Base-by-base conservation (phyloP, 371 early-diverging fungal genomes). In the Actinomucor elegans region DNA sequence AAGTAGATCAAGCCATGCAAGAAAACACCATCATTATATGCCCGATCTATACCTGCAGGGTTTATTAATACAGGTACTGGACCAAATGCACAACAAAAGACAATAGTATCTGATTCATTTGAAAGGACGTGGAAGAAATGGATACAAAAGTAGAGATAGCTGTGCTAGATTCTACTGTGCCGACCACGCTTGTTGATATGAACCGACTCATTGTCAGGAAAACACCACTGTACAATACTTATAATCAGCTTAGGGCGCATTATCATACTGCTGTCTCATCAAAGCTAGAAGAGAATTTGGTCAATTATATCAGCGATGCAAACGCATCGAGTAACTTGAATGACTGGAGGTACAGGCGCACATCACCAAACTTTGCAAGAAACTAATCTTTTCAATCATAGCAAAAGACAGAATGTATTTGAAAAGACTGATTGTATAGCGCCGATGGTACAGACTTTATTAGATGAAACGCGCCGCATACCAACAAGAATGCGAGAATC, bases 41-140 rank as follows among this genome's bases (percentile, higher is more conserved):
- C 75, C 81, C 4, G 75, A 81, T 48, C 53, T 83, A 12, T 83
- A 78, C 55, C 57, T 81, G 7, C 84, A 83, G 52, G 84, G 84
- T 5, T 52, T 83, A 18, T 66, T 77, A 11, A 57, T 67, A 18
- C 64, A 71, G 35, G 63, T 59, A 59, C n/a, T n/a, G n/a, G n/a
- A n/a, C n/a, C n/a, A n/a, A n/a, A n/a, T n/a, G n/a, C n/a, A n/a
- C n/a, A n/a, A n/a, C n/a, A n/a, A n/a, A n/a, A n/a, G n/a, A n/a
- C n/a, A n/a, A n/a, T n/a, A n/a, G n/a, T n/a, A n/a, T n/a, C n/a
- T n/a, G n/a, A n/a, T n/a, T n/a, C n/a, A n/a, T n/a, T n/a, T n/a
- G n/a, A n/a, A 28, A 61, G 58, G 73, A 69, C 49, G 42, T 69
- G 15, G 70, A 78, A 47, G 66, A 66, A 21, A 61, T 59, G 55